Base-by-base conservation (phyloP, 2,329 filamentous ascomycete genomes). In the Trichoderma sp. region DNA sequence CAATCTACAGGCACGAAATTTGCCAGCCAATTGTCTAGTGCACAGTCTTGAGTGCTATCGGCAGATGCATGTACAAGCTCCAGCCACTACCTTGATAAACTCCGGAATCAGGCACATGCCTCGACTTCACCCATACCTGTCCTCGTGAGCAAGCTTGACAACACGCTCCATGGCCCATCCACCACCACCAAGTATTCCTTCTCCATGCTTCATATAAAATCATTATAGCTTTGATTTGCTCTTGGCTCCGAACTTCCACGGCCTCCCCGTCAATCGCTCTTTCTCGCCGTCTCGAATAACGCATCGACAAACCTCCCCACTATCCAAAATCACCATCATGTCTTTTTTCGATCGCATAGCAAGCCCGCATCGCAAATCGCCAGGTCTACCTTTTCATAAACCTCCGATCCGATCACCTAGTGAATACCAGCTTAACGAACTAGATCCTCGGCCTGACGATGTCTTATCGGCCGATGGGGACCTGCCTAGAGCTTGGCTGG, bases 371-470 rank as follows among this genome's bases (percentile, higher is more conserved):
- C 75, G 74, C 18, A 74, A 74, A 63, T 73, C 77, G 2, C 76
- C 78, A 6, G 73, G 77, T 9, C 74, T 79, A 8, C 77, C 79
- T 9, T 65, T 80, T 7, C 77, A 78, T 39, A 75, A 73, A 32
- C 73, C 77, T 32, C 72, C 74, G 34, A 61, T 73, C 26, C 77
- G 75, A 36, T 75, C 77, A 12, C 75, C 78, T 12, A 79, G 76
- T 73, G 81, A 82, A 64, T 83, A 83, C 73, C 76, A 80, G 57
- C 78, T 84, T n/a, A 78, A 82, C 36, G 77, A 82, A 51, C 80
- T 84, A 9, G 78, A 81, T n/a, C 82, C 82, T 12, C 77, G 77
- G 47, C 80, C 80, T 6, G 78, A 81, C 47, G 77, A 79, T n/a
- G 72, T 75, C 18, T 21, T 26, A 14, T 65, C 71, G 15, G 65